Evolutionary conservation across 305 asterid species (phyloP), one percentile per base, ranked within the genome.

Genomic region (Striga hermonthica): DNA sequence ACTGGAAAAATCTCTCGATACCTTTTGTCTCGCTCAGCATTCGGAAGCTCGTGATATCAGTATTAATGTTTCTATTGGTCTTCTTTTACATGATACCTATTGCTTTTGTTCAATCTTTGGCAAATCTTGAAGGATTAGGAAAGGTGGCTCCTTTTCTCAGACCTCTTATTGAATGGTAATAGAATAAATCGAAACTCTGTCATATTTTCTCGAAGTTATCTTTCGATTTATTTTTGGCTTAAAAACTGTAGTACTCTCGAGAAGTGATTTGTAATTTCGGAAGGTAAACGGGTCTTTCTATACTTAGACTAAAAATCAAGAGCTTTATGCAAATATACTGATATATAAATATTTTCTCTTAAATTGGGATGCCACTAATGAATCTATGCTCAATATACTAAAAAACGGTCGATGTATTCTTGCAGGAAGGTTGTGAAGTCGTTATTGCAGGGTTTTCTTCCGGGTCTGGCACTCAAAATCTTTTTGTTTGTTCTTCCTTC

Each of bases 51-150:
- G 68, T 86, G 65, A 83, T 90, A 66, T 74, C 95, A 0, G 35
- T 82, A 12, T 77, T 78, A 11, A 64, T 93, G 78, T 90, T 90
- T 83, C 87, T 86, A n/a, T 68, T 93, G 84, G 71, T 93, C 64
- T 93, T 93, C 92, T 93, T 88, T 79, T 93, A 90, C 83, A 84
- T 93, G 92, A 88, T 93, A 69, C 99, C 99, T 9, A 89, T 93
- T 74, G 90, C 95, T 62, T 86, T 93, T 15, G 99, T 93, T 37
- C 99, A 93, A 83, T 86, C 99, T 38, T 70, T 93, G 84, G 99
- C 99, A 0, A 93, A 93, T 80, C 80, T 93, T 64, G 99, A 93
- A 49, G 97, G 99, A 36, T 78, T 93, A 34, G 90, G 81, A 75
- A 86, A 63, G 70, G 99, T 86, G 52, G 97, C 92, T 62, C 95